A percentile compares a stretch with the other conserved stretches of the same genome.
Evolutionary conservation across 2,329 filamentous ascomycete species (phyloP).

Genomic region (Ophiocordyceps sinensis): DNA sequence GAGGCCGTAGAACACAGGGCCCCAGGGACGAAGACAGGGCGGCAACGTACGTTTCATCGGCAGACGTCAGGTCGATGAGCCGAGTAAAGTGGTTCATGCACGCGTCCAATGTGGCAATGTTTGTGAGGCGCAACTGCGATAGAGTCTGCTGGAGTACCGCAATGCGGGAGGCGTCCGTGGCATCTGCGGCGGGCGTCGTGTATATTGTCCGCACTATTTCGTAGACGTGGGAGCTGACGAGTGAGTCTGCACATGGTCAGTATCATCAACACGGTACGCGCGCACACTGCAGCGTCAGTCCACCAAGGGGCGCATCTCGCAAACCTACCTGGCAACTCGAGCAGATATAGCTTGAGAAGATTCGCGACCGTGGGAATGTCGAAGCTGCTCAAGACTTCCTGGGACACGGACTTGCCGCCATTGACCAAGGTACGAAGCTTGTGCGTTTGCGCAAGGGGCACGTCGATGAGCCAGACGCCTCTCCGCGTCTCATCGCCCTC

Average conservation of each 20-base stretch:
- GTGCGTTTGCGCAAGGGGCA: conserved; percentile 73
- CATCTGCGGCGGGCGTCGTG: conserved; percentile 62
- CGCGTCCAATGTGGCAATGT: conserved; percentile 96
- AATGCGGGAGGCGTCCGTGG: conserved; percentile 64
- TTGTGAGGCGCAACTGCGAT: conserved; percentile 84
- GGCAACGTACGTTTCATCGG: conserved; percentile 72
- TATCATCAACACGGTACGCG: background rate
- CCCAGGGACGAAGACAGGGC: conserved; percentile 62
- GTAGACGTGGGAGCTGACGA: conserved; percentile 95
- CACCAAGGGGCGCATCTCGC: background rate
- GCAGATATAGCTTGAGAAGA: conserved; percentile 81
- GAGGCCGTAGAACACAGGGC: conserved; percentile 77
- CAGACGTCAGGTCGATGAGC: conserved; percentile 89
- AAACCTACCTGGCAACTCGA: conserved; percentile 75
- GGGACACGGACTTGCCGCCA: conserved; percentile 65
- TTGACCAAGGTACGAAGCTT: conserved; percentile 73
- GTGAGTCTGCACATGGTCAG: conserved; percentile 53
- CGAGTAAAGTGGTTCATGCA: conserved; percentile 97
- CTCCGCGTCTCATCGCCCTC: conserved; percentile 90
- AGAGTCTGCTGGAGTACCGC: conserved; percentile 91
- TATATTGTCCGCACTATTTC: conserved; percentile 98
- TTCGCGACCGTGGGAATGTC: conserved; percentile 91
- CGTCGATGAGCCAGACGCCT: conserved; percentile 87
- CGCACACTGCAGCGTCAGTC: background rate
- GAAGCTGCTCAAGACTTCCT: conserved; percentile 69